Conservation (phyloP, 2,329 filamentous ascomycete genomes). For the Colletotrichum lini region DNA sequence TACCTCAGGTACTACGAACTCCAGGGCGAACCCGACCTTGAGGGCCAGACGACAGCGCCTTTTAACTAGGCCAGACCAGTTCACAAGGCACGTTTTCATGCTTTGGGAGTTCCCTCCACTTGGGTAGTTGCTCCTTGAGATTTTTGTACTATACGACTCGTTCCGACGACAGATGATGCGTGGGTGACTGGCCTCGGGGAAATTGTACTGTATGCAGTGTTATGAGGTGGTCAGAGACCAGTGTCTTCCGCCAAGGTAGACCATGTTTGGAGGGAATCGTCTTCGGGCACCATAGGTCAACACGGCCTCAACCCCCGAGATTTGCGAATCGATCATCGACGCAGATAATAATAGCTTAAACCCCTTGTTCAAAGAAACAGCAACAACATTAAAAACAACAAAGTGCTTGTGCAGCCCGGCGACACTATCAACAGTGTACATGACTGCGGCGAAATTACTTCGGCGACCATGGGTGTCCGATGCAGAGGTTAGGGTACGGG, state of each 20-base stretch:
- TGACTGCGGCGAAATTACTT: not conserved
- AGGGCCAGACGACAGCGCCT: conserved; percentile 64
- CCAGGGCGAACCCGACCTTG: conserved; percentile 61
- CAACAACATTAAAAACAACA: too few species aligned
- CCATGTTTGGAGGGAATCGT: conserved; percentile 15
- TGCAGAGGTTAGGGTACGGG: conserved; percentile 13
- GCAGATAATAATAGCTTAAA: conserved; percentile 35
- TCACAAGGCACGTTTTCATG: conserved; percentile 13
- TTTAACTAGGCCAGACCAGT: conserved; percentile 60
- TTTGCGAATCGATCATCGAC: conserved; percentile 21
- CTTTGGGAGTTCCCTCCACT: conserved; percentile 17
- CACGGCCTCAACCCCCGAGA: conserved; percentile 9
- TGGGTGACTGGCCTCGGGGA: conserved; percentile 24
- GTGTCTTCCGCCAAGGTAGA: conserved; percentile 12
- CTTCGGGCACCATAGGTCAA: conserved; percentile 20
- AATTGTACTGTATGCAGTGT: conserved; percentile 37
- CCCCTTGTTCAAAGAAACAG: not conserved
- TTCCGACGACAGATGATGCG: conserved; percentile 33
- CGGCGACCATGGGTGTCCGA: conserved; percentile 1
- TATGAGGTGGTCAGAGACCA: conserved; percentile 31
- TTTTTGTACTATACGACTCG: conserved; percentile 41
- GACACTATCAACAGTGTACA: not conserved
- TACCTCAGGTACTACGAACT: conserved; percentile 69
- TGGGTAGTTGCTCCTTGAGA: conserved; percentile 18
- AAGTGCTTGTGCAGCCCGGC: not conserved